Base-by-base conservation (phyloP, 768 basidiomycete species). In the Suillus discolor region DNA sequence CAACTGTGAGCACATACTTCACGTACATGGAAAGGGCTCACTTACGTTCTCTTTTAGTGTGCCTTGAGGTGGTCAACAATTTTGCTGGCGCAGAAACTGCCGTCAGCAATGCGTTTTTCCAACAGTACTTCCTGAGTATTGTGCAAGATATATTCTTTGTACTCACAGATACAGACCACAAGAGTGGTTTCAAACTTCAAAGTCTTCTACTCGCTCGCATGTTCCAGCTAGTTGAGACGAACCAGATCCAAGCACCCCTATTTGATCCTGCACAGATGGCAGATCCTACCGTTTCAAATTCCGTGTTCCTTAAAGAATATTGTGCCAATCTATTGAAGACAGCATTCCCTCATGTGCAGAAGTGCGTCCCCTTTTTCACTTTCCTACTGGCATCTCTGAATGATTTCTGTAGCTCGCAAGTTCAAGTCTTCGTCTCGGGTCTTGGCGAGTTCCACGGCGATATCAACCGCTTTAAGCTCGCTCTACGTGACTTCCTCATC, bases 131-230 rank as follows among this genome's bases (percentile, higher is more conserved):
- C 83, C 85, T 98, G 57, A 92, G 89, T 74, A 89, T 98, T 72
- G 83, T 97, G 42, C 95, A 96, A 71, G 97, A 99, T 76, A 93
- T 94, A 47, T 96, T 99, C 87, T 98, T 93, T 71, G 97, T 99
- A 49, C 84, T 99, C 54, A 98, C 96, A 38, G 97, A 99, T 75
- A 89, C 96, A 6, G 97, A 99, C 78, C 97, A 99, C 84, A 99
- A 98, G 88, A 96, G 94, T 72, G 96, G 97, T 34, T 97, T 98
- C 85, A 98, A 97, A 79, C 84, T 96, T 66, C 96, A 98, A 79
- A 93, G 92, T 71, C 81, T 93, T 70, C 84, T 99, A n/a, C 88
- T 99, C 54, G 92, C 94, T 20, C 87, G 94, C 39, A 86, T 99
- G 82, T 96, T 97, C 86, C 91, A 94, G 75, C 86, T 99, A 31